Evolutionary conservation across 2,329 filamentous ascomycete genomes (phyloP).

Genomic region (Dactylonectria macrodidyma): DNA sequence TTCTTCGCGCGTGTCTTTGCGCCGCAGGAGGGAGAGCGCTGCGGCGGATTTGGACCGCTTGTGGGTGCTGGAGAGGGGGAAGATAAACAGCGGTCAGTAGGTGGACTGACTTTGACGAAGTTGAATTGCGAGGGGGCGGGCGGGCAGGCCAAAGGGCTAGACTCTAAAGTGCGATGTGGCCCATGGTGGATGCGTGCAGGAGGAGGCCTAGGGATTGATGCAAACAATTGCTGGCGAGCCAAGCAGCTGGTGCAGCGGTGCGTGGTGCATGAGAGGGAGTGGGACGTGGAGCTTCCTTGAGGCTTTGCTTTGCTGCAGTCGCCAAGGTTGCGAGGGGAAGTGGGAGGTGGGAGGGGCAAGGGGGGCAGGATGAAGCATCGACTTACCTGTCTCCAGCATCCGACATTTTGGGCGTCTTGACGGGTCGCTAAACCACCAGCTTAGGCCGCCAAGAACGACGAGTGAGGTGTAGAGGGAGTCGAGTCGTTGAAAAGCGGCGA

Average conservation of each 20-base stretch:
- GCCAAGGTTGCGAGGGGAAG: slow-evolving; percentile 10
- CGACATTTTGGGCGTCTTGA: slow-evolving; percentile 41
- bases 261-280: not conserved
- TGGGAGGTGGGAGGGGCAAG: slow-evolving; percentile 7
- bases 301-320: not conserved
- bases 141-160: slow-evolving; percentile 25
- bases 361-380: slow-evolving; percentile 1
- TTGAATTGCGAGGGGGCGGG: slow-evolving; percentile 33
- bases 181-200: slow-evolving; percentile 37
- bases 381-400: slow-evolving; percentile 46
- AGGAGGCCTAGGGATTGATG: slow-evolving; percentile 25
- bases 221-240: slow-evolving; percentile 20
- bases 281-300: slow-evolving; percentile 13
- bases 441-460: not conserved
- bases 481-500: not conserved
- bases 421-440: slow-evolving; percentile 1
- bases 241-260: not conserved
- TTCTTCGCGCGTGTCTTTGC: slow-evolving; percentile 65
- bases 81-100: slow-evolving; percentile 49
- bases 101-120: slow-evolving; percentile 44
- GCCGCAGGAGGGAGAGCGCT: slow-evolving; percentile 68
- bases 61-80: slow-evolving; percentile 53
- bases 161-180: slow-evolving; percentile 38
- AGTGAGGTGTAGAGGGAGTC: not conserved
- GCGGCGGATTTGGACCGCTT: slow-evolving; percentile 69